These are phyloP conservation scores for Psilocybe sp. DNA, from an alignment of 768 basidiomycete species.

Conservation along the genomic window DNA sequence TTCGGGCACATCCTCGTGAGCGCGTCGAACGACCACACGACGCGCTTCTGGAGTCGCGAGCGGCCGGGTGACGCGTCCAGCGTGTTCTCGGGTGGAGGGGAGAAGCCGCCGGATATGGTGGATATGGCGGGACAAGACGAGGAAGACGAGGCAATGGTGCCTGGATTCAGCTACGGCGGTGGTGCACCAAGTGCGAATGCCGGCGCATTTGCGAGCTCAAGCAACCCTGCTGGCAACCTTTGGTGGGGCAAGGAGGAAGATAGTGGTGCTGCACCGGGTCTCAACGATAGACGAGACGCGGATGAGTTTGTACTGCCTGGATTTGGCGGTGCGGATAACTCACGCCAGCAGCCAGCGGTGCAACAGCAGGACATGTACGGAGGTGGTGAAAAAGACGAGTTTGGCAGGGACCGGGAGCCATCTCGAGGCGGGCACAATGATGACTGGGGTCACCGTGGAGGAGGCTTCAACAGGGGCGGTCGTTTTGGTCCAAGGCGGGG, in stretches of 20 bases:
- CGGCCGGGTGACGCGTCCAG: constrained; percentile 79
- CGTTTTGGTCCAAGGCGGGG: constrained; percentile 22
- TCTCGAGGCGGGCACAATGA: constrained; percentile 22
- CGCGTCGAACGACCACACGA: constrained; percentile 98
- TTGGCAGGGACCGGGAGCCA: constrained; percentile 30
- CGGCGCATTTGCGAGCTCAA: constrained; percentile 36
- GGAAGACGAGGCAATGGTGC: constrained; percentile 70
- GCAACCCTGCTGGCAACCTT: constrained; percentile 16
- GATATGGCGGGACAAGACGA: constrained; percentile 65
- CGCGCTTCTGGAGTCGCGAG: constrained; percentile 97
- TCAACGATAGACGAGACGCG: constrained; percentile 19
- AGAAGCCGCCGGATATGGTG: constrained; percentile 74
- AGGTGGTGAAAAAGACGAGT: constrained; percentile 36
- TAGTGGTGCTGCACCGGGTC: constrained; percentile 14
- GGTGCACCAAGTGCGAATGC: constrained; percentile 28
- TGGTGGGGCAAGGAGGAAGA: constrained; percentile 53
- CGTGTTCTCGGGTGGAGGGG: constrained; percentile 77
- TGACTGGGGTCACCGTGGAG: constrained; percentile 27
- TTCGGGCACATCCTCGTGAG: constrained; percentile 92
- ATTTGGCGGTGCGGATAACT: constrained; percentile 32
- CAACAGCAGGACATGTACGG: constrained; percentile 52
- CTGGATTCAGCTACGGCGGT: constrained; percentile 59
- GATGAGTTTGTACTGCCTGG: constrained; percentile 64
- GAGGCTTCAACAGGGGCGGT: constrained; percentile 27
- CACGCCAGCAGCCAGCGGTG: too few species aligned